phyloP scores from a whole-genome alignment of 2,329 filamentous ascomycete species.

The Dryadomyces quercus-mongolicae region DNA sequence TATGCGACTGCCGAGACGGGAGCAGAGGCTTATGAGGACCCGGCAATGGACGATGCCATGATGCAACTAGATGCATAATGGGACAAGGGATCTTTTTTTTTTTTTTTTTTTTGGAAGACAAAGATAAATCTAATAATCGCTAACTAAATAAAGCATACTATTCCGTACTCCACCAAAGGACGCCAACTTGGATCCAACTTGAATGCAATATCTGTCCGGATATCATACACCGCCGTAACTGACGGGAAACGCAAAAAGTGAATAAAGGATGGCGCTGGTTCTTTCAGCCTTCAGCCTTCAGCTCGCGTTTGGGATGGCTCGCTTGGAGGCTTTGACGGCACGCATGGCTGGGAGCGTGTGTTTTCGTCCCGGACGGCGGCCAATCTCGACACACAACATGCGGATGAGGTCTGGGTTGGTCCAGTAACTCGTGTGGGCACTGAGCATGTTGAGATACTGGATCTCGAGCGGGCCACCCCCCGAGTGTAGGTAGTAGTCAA shows the following conservation, averaged over 20 bases:
- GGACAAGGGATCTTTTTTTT: too few species aligned
- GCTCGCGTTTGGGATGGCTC: conserved; percentile 10
- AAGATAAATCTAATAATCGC: too few species aligned
- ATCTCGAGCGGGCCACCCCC: conserved; percentile 83
- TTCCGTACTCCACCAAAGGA: too few species aligned
- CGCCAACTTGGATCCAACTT: too few species aligned
- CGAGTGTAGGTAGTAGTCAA: conserved; percentile 79
- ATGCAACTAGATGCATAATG: neutral
- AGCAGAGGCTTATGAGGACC: neutral
- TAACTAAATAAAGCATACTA: too few species aligned
- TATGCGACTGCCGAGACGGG: neutral
- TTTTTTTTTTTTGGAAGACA: too few species aligned
- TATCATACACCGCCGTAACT: too few species aligned
- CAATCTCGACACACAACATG: conserved; percentile 80
- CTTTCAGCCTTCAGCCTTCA: neutral
- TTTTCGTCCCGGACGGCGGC: conserved; percentile 56
- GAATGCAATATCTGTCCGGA: too few species aligned
- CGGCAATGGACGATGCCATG: neutral
- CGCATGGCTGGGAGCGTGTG: conserved; percentile 45
- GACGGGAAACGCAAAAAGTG: too few species aligned
- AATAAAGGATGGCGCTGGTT: neutral
- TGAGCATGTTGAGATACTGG: conserved; percentile 94
- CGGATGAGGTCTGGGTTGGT: conserved; percentile 75
- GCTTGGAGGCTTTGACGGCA: conserved; percentile 40
- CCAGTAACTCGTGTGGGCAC: conserved; percentile 94